Conservation (phyloP, 441 rosid genomes). For the Populus hybrid region DNA sequence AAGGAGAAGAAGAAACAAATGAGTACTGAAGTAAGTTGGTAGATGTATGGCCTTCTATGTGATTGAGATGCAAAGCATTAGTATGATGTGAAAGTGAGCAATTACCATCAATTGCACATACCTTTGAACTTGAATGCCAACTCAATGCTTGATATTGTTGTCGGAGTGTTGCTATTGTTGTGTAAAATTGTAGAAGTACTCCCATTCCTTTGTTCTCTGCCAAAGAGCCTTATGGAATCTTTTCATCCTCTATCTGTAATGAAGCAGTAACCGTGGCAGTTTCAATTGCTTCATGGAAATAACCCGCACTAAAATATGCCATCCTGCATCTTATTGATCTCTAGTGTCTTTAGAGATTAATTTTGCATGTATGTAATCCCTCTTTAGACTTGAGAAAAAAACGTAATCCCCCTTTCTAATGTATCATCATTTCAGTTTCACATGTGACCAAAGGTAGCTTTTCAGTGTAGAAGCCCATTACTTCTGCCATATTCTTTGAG, state of each 20-base stretch:
- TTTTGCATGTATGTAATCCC: not conserved
- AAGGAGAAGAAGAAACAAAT: constrained; percentile 43
- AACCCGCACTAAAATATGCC: not conserved
- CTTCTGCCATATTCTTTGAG: constrained; percentile 6
- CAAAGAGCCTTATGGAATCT: not conserved
- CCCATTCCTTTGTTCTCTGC: not conserved
- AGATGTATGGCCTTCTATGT: not conserved
- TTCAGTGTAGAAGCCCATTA: not conserved
- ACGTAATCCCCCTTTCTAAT: not conserved
- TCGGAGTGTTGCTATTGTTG: not conserved
- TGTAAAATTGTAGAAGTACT: not conserved
- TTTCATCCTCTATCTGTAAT: not conserved
- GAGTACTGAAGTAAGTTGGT: constrained; percentile 59
- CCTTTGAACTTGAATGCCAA: not conserved
- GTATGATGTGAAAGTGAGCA: not conserved
- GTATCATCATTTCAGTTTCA: not conserved
- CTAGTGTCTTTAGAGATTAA: too few species aligned
- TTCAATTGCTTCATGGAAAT: not conserved
- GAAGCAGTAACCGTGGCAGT: not conserved
- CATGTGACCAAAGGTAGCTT: not conserved
- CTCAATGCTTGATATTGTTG: not conserved
- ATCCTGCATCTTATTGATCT: not conserved
- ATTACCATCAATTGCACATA: not conserved
- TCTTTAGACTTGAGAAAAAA: not conserved
- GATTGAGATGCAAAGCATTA: constrained; percentile 4